Conservation (phyloP, 768 basidiomycete species). For the Lactarius hengduanensis region DNA sequence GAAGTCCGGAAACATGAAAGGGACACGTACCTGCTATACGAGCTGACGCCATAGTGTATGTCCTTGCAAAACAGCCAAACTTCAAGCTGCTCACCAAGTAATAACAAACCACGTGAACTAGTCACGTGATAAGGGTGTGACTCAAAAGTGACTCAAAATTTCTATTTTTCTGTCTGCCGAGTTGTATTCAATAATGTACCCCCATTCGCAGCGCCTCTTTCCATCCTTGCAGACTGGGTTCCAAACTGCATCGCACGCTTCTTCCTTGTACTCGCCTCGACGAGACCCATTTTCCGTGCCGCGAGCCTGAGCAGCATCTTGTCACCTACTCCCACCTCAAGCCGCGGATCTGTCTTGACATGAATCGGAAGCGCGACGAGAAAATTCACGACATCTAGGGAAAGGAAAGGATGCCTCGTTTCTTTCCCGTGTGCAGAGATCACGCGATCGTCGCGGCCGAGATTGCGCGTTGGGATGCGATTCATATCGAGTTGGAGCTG, state of each 20-base stretch:
- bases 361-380: slow-evolving; percentile 78
- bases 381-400: slow-evolving; percentile 73
- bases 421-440: slow-evolving; percentile 92
- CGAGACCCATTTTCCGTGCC: slow-evolving; percentile 69
- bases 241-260: slow-evolving; percentile 99
- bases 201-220: slow-evolving; percentile 50
- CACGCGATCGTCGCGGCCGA: slow-evolving; percentile 93
- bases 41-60: slow-evolving; percentile 12
- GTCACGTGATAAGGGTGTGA: not conserved
- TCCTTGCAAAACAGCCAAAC: not conserved
- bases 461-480: slow-evolving; percentile 83
- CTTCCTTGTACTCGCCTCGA: slow-evolving; percentile 69
- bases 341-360: slow-evolving; percentile 74
- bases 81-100: not conserved
- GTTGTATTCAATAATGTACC: slow-evolving; percentile 37
- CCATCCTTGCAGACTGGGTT: slow-evolving; percentile 82
- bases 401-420: slow-evolving; percentile 87
- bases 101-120: not conserved
- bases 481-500: slow-evolving; percentile 89
- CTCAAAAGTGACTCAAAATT: no score
- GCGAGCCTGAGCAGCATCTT: slow-evolving; percentile 81
- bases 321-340: slow-evolving; percentile 79
- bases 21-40: slow-evolving; percentile 19
- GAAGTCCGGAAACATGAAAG: slow-evolving; percentile 36
- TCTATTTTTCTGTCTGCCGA: not conserved